Evolutionary conservation across 305 asterid species (phyloP).

Genomic region (Rubia occidens): DNA sequence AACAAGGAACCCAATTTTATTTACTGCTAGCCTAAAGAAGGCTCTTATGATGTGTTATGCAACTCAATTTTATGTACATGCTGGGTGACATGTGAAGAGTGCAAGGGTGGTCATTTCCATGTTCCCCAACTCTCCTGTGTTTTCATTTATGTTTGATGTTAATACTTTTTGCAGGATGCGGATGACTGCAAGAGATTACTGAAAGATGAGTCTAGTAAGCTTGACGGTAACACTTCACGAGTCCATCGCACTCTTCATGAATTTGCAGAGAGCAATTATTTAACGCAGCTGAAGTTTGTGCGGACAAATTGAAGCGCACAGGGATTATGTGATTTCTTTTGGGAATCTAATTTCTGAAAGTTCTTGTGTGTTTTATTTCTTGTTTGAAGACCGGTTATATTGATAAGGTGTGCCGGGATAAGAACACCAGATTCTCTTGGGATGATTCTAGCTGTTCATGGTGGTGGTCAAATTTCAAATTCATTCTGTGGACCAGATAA

Average conservation of each 20-base stretch:
- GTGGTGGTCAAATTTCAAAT: no score
- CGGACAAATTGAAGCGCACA: constrained; percentile 38
- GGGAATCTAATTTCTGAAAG: background rate
- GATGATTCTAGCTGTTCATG: background rate
- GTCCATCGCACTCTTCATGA: constrained; percentile 72
- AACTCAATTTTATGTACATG: background rate
- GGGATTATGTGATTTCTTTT: constrained; percentile 19
- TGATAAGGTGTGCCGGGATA: no score
- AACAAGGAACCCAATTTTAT: background rate
- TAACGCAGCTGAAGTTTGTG: constrained; percentile 70
- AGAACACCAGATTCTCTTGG: no score
- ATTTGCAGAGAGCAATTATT: constrained; percentile 86
- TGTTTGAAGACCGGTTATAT: background rate
- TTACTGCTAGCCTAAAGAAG: background rate
- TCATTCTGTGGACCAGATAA: no score
- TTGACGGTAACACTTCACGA: constrained; percentile 45
- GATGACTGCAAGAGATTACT: constrained; percentile 50
- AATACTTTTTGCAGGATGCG: constrained; percentile 47
- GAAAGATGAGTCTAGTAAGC: constrained; percentile 48
- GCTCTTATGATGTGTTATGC: background rate
- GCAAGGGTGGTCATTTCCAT: background rate
- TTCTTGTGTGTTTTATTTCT: background rate
- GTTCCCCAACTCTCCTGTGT: background rate
- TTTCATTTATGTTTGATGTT: background rate
- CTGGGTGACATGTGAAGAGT: background rate